These are phyloP conservation scores for sunflower (Helianthus annuus) DNA, from an alignment of 129 eudicot species.

Conservation along the genomic window HanXRQr2.0-SUNRISE NC_035446.2:156226227-156226726, in stretches of 20 bases:
- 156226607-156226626: slow-evolving; percentile 22
- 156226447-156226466: neutral
- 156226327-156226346: slow-evolving; percentile 71
- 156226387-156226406: slow-evolving; percentile 95
- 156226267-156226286: neutral
- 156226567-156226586: slow-evolving; percentile 25
- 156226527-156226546: neutral
- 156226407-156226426: slow-evolving; percentile 47
- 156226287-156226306: slow-evolving; percentile 11
- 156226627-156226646: slow-evolving; percentile 33
- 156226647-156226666: slow-evolving; percentile 29
- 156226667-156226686: slow-evolving; percentile 43
- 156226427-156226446: neutral
- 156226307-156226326: slow-evolving; percentile 14
- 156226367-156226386: slow-evolving; percentile 60
- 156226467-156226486: neutral
- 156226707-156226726: slow-evolving; percentile 34
- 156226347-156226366: slow-evolving; percentile 86
- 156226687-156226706: slow-evolving; percentile 28
- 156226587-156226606: slow-evolving; percentile 35
- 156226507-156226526: neutral
- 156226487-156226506: neutral
- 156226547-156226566: slow-evolving; percentile 14
- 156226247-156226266: neutral
- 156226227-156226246: too few species aligned